Conservation (phyloP, 139 green algal genomes). For the Chlorella vulgaris region DNA sequence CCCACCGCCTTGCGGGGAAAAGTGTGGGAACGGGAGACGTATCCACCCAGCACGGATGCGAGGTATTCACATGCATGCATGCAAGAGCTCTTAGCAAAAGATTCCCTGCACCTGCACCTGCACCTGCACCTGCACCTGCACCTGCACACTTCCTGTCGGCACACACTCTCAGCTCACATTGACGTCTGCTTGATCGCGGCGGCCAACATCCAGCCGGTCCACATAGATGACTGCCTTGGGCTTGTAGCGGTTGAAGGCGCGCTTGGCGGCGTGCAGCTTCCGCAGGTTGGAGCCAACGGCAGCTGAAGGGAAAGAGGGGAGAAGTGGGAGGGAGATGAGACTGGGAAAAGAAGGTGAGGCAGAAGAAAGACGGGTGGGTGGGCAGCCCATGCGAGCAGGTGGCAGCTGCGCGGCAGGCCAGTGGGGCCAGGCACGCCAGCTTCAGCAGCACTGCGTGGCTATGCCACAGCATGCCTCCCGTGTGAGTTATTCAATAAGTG, state of each 20-base stretch:
- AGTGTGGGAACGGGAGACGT: too few relatives aligned
- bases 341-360: not conserved
- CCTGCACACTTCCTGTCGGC: too few relatives aligned
- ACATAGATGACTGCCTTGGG: constrained; percentile 83
- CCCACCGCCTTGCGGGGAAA: too few relatives aligned
- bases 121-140: not conserved
- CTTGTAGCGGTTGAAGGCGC: constrained; percentile 61
- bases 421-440: too few relatives aligned
- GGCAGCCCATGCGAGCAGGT: too few relatives aligned
- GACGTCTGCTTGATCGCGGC: constrained; percentile 38
- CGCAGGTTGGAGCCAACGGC: constrained; percentile 58
- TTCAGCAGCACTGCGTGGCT: too few relatives aligned
- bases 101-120: too few relatives aligned
- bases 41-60: not conserved
- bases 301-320: not conserved
- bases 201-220: constrained; percentile 70
- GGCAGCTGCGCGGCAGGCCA: too few relatives aligned
- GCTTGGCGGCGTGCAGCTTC: constrained; percentile 50
- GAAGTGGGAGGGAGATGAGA: not conserved
- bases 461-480: too few relatives aligned
- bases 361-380: not conserved
- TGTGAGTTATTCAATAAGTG: too few relatives aligned
- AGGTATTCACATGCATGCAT: not conserved
- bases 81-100: too few relatives aligned
- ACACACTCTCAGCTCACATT: constrained; percentile 15